Base-by-base conservation (phyloP, 768 basidiomycete species). In the Tricholoma matsutake region DNA sequence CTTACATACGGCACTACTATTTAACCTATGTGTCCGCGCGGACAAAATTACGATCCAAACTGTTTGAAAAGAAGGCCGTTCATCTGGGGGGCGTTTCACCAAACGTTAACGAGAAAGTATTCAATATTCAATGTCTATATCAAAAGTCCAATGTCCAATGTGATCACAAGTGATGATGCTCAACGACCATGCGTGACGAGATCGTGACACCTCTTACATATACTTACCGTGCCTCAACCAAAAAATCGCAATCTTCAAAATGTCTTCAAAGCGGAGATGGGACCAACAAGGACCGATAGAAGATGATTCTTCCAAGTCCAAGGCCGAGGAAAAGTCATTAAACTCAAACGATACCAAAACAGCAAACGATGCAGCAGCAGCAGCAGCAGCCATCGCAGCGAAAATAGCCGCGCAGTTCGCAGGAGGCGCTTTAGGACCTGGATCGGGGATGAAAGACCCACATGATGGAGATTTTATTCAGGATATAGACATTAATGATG, bases 401-500 rank as follows among this genome's bases (percentile, higher is more conserved):
- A 94, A 95, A 82, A 95, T 98, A 72, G 94, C 94, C 1, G 92
- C 91, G 0, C 91, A 92, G 68, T 89, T 92, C 59, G 81, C 81
- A 39, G 77, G 75, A 69, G 65, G 80, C 63, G 61, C 78, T 69
- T 57, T 80, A 68, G 71, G 75, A 69, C 69, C 79, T 76, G 79
- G 64, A 71, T 64, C 59, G 28, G 81, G 81, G 14, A 68, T 74
- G 55, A 83, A 84, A 64, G 91, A 91, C 67, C 79, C 79, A 1
- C 84, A 89, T 56, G 90, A 92, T 65, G 91, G 81, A 51, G 91
- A 91, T 52, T 98, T 88, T 68, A 88, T 86, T 16, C 84, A 92
- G 64, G 92, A 96, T 69, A 95, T 97, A 60, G 96, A 97, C 72
- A 96, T 98, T 73, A 97, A 98, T 73, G 96, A 98, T 73, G 81